Evolutionary conservation across 2,329 filamentous ascomycete species (phyloP), one percentile per base, ranked within the genome.

Genomic region (Beauveria brongniartii): DNA sequence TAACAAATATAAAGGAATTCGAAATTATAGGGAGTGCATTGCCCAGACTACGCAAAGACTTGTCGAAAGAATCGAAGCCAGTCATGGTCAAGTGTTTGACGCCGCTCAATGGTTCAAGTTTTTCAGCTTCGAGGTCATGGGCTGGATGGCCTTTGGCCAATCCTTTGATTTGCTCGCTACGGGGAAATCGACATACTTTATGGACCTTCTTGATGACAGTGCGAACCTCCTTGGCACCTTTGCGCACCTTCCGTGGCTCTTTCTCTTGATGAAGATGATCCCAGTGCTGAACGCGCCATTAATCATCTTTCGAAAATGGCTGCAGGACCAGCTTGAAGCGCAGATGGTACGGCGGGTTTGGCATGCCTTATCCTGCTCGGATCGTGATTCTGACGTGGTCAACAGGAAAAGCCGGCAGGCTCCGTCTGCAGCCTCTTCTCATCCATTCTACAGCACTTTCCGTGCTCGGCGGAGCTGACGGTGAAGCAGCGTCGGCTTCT

Each of bases 121-220:
- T 50, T 73, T 71, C 55, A 69, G 69, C 24, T 75, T 75, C 44
- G 75, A 76, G 22, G 68, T 76, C 5, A 76, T 77, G 75, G 75
- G 73, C 1, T 72, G 77, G 53, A 65, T 78, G 43, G 74, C 72
- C 5, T 77, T 77, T 50, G 73, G 71, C 1, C 67, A 70, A 34
- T 66, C 68, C 5, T 77, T 75, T 51, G 64, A 70, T 10, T 73
- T 73, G 73, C 65, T 77, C 16, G 63, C 60, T 28, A 58, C 18
- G 5, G 55, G 46, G 3, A 50, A 51, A 9, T 6, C 40, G 7
- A 51, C 55, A 3, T 58, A 66, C 56, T 71, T 64, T 28, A 69
- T 71, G 65, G 65, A 62, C 8, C 64, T 37, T 16, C 5, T 37
- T 65, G 1, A 50, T 67, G 3, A 69, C 69, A 65, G 65, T 6